Evolutionary conservation across 352 stramenopile genomes (phyloP), one percentile per base, ranked within the genome.

Genomic region (Pythium biforme): DNA sequence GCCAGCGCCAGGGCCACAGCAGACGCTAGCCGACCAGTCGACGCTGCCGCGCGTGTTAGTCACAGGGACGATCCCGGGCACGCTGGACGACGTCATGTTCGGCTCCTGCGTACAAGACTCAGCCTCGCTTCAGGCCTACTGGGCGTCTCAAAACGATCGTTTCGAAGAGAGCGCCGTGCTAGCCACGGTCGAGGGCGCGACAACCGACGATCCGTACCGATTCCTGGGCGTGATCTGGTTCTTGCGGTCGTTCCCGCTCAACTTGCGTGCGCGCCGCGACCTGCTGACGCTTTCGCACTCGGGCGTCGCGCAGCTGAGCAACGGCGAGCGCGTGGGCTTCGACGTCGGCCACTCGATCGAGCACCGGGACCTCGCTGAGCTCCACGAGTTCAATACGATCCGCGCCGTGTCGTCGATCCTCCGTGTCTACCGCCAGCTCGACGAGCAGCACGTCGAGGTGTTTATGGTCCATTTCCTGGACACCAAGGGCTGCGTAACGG

Each of bases 41-140:
- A 8, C 20, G 26, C 23, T 76, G 23, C 70, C 65, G 0, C 55
- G 74, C 0, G 23, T 82, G 39, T 15, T 83, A 12, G 64, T 59
- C 19, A 69, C 55, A 8, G 76, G 72, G 8, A 69, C 64, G 15
- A 27, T 83, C 22, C 61, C 77, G 17, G 77, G 80, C 22, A 76
- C 69, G 23, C 31, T 89, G 15, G 77, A 88, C 29, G 77, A 88
- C 53, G 59, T 74, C 53, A 73, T 88, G 64, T 83, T 85, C 55
- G 77, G 77, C 26, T 64, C 64, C 20, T 69, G 77, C n/a, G 66
- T 69, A 23, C 66, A 79, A 39, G 74, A 86, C 60, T 73, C 75
- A 50, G 23, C 49, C 12, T 74, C 72, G 9, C 53, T 83, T 25
- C 70, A 64, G 14, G 37, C 23, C 4, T 45, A 45, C 20, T 64